Conservation (phyloP, 257 asterid species). For the Ilex aquifolium region DNA sequence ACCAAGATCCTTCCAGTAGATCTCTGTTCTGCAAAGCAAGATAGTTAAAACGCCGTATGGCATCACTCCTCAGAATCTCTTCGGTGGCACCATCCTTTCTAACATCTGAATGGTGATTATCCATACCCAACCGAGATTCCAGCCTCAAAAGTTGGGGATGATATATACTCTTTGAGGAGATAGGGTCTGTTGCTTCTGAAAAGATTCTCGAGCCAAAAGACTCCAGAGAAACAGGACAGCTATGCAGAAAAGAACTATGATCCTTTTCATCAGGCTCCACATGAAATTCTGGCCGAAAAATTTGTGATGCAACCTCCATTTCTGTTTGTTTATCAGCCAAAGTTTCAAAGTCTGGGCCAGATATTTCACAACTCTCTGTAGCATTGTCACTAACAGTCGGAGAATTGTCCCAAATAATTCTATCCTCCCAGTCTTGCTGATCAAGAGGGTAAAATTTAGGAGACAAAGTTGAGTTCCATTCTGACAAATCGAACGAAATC, state of each 20-base stretch:
- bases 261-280: conserved; percentile 36
- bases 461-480: conserved; percentile 35
- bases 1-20: conserved; percentile 79
- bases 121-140: conserved; percentile 50
- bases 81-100: conserved; percentile 39
- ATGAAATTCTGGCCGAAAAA: conserved; percentile 27
- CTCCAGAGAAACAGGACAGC: conserved; percentile 43
- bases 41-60: conserved; percentile 60
- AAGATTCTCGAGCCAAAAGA: conserved; percentile 52
- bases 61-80: conserved; percentile 37
- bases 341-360: conserved; percentile 76
- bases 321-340: conserved; percentile 39
- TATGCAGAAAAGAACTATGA: conserved; percentile 28
- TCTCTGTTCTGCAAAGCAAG: conserved; percentile 72
- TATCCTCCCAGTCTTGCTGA: conserved; percentile 96
- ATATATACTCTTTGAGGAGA: conserved; percentile 25
- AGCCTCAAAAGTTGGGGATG: conserved; percentile 91
- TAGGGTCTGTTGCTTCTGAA: conserved; percentile 21
- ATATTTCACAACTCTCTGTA: conserved; percentile 74
- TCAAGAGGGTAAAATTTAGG: conserved; percentile 69
- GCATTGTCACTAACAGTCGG: conserved; percentile 43
- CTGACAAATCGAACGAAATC: conserved; percentile 28
- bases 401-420: conserved; percentile 80
- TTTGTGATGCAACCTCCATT: conserved; percentile 27
- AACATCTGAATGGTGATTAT: conserved; percentile 26